phyloP scores from a whole-genome alignment of 805 yeast species.

The Ogataea parapolymorpha region DNA sequence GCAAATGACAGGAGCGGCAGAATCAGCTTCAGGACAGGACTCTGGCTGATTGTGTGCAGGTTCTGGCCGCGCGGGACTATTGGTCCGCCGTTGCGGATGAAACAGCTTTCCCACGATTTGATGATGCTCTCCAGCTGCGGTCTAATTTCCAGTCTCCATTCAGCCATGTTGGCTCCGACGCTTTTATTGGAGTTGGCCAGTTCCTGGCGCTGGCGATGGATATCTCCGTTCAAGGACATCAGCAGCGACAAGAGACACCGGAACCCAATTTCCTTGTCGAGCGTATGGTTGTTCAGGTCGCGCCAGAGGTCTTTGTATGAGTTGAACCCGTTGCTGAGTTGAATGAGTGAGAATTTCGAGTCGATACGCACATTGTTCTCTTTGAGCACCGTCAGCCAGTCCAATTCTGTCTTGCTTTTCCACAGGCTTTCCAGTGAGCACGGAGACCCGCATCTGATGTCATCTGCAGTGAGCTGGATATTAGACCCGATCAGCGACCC shows the following conservation, averaged over 20 bases:
- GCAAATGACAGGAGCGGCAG: slow-evolving; percentile 66
- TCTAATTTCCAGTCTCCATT: slow-evolving; percentile 63
- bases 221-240: slow-evolving; percentile 64
- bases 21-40: slow-evolving; percentile 59
- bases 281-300: slow-evolving; percentile 41
- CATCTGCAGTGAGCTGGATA: slow-evolving; percentile 38
- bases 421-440: slow-evolving; percentile 60
- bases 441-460: slow-evolving; percentile 62
- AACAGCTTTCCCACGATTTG: slow-evolving; percentile 66
- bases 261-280: slow-evolving; percentile 41
- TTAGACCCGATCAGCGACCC: slow-evolving; percentile 43
- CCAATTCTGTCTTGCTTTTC: slow-evolving; percentile 45
- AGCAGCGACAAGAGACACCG: slow-evolving; percentile 53
- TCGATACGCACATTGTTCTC: slow-evolving; percentile 41
- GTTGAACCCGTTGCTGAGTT: slow-evolving; percentile 53
- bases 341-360: slow-evolving; percentile 52
- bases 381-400: slow-evolving; percentile 47
- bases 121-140: slow-evolving; percentile 57
- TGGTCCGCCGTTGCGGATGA: slow-evolving; percentile 60
- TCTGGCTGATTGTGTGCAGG: slow-evolving; percentile 44
- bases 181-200: slow-evolving; percentile 27
- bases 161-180: slow-evolving; percentile 46
- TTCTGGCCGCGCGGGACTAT: slow-evolving; percentile 51
- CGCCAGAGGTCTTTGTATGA: slow-evolving; percentile 51
- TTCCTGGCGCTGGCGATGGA: slow-evolving; percentile 48